Conservation (phyloP, 2,329 filamentous ascomycete genomes). For the Hirsutella thompsonii region DNA sequence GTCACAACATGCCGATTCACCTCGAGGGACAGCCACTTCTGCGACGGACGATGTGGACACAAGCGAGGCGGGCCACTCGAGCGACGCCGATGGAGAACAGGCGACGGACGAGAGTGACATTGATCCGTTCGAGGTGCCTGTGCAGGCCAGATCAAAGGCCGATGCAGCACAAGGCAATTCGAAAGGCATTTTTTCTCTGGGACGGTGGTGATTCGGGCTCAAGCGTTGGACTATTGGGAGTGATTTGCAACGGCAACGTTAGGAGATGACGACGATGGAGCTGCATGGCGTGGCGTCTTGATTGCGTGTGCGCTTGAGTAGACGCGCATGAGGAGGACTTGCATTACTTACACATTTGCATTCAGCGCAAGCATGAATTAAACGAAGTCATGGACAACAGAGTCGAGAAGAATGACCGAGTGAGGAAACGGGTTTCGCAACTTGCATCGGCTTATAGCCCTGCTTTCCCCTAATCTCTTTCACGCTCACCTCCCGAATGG, state of each 20-base stretch:
- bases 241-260: background rate
- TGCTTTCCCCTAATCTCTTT: too few relatives aligned
- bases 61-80: conserved; percentile 18
- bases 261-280: background rate
- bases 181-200: too few relatives aligned
- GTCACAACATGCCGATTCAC: background rate
- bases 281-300: background rate
- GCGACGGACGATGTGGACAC: conserved; percentile 18
- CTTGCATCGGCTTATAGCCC: too few relatives aligned
- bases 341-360: too few relatives aligned
- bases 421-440: too few relatives aligned
- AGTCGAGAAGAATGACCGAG: too few relatives aligned
- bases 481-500: too few relatives aligned
- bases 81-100: conserved; percentile 16
- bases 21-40: conserved; percentile 8
- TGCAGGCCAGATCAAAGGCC: background rate
- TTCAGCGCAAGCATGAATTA: too few relatives aligned
- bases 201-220: too few relatives aligned
- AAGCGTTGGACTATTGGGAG: background rate
- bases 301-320: background rate
- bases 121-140: conserved; percentile 13
- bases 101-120: conserved; percentile 21
- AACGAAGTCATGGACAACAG: too few relatives aligned
- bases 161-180: background rate
- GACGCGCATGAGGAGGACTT: background rate